phyloP scores from a whole-genome alignment of 768 basidiomycete genomes.

The Cubamyces sp. region DNA sequence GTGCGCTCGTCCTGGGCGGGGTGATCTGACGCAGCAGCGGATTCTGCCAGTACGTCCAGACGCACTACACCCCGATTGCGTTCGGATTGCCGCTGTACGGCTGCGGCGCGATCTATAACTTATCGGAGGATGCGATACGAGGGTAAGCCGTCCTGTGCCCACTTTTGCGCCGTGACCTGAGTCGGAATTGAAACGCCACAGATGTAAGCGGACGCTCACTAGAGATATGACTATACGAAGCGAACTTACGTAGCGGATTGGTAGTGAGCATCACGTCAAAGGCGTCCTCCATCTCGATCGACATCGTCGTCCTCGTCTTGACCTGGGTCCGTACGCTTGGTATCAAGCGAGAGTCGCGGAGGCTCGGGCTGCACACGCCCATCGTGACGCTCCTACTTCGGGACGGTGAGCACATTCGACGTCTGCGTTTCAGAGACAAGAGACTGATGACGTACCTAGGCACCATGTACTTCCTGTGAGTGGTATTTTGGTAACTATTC shows the following conservation, averaged over 20 bases:
- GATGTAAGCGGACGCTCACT: background rate
- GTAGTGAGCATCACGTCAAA: constrained; percentile 13
- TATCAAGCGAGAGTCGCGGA: constrained; percentile 14
- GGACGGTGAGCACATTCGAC: constrained; percentile 12
- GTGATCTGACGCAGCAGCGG: background rate
- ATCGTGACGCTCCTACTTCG: constrained; percentile 20
- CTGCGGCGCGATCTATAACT: constrained; percentile 18
- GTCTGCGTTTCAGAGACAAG: too few relatives aligned
- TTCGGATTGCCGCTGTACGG: constrained; percentile 28
- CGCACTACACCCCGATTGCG: constrained; percentile 25
- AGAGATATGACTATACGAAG: too few relatives aligned
- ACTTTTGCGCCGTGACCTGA: too few relatives aligned
- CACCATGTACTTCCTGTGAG: constrained; percentile 23
- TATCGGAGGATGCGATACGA: background rate
- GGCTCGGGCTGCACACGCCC: constrained; percentile 20
- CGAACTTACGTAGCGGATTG: background rate
- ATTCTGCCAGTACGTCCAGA: constrained; percentile 21
- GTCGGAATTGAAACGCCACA: background rate
- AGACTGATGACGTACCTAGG: background rate
- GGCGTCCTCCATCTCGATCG: background rate
- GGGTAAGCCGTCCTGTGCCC: background rate
- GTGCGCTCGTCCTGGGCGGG: too few relatives aligned
- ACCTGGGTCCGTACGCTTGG: constrained; percentile 23
- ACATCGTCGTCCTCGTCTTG: constrained; percentile 10
- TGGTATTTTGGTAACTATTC: background rate